A percentile compares a stretch with the other conserved stretches of the same genome.
Conservation (phyloP, 306 rosid species). For the Comarum palustre region DNA sequence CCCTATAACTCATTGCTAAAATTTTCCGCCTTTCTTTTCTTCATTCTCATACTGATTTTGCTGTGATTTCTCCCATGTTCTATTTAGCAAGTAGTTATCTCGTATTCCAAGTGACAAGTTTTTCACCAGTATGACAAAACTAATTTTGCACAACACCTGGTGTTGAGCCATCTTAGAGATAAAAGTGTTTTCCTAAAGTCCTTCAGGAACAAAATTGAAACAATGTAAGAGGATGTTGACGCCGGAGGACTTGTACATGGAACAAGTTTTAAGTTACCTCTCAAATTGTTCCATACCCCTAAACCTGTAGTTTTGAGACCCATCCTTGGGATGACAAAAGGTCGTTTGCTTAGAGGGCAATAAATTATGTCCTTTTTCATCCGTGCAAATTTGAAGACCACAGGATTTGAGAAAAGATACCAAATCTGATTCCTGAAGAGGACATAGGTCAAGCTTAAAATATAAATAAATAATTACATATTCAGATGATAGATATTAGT, state of each 20-base stretch:
- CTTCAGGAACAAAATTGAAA: not conserved
- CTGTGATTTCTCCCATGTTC: not conserved
- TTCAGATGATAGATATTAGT: not conserved
- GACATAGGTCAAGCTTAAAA: slow-evolving; percentile 1
- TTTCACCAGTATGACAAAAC: not conserved
- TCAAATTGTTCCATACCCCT: slow-evolving; percentile 53
- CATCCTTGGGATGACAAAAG: slow-evolving; percentile 54
- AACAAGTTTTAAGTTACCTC: slow-evolving; percentile 16
- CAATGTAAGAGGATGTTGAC: not conserved
- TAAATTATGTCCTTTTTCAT: slow-evolving; percentile 62
- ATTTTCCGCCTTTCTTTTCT: not conserved
- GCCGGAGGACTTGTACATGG: not conserved
- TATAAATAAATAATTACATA: not conserved
- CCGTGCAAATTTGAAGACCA: slow-evolving; percentile 51
- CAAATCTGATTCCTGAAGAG: slow-evolving; percentile 61
- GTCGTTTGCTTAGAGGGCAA: slow-evolving; percentile 75
- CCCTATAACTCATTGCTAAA: not conserved
- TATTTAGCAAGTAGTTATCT: not conserved
- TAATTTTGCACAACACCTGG: not conserved
- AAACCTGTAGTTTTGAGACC: slow-evolving; percentile 46
- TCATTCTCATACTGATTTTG: not conserved
- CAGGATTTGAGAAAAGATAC: slow-evolving; percentile 65
- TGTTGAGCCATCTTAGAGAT: not conserved
- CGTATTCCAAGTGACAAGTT: not conserved
- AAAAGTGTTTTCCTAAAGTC: not conserved